Evolutionary conservation across 2,329 filamentous ascomycete species (phyloP), one percentile per base, ranked within the genome.

Genomic region (Colletotrichum sojae): DNA sequence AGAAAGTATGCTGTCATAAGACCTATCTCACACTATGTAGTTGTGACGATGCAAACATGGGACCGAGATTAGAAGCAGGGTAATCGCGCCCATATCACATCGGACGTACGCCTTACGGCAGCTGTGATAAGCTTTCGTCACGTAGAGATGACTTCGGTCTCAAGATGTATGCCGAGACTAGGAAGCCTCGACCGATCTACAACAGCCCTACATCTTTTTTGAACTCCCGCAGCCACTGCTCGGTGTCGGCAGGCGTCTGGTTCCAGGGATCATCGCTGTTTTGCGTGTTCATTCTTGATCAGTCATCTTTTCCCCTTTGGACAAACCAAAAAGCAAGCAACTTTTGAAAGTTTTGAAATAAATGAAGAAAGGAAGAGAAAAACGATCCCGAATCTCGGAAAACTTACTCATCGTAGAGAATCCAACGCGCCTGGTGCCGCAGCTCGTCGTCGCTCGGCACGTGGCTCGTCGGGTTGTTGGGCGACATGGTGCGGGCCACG

Each of bases 401-500:
- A 16, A 59, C 76, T 73, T 27, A 76, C 75, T 76, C 75, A 20
- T 77, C 77, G 5, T 73, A 75, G 39, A 76, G 61, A 27, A 81
- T 79, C 63, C 74, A 76, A 1, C 76, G 73, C 2, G 79, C 80
- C 64, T 81, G 76, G 6, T 73, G 70, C 20, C 79, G 72, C 0
- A 82, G 65, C 40, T 82, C 79, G 5, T 76, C 76, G 18, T 82
- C 79, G 0, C 78, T 80, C 0, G 79, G 79, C 0, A 78, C 59
- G 2, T 76, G 75, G 15, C 61, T 76, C 57, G 73, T 73, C 2
- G 76, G 76, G 12, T 78, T 78, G 9, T 73, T 75, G 56, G 70
- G 78, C 16, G 73, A 79, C 76, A 74, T 79, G 0, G 75, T 75
- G 1, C 73, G 74, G 1, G 75, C 73, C 1, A 73, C 76, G 40